Evolutionary conservation across 2,329 filamentous ascomycete species (phyloP), one percentile per base, ranked within the genome.

Genomic region (Calycina herbarum): DNA sequence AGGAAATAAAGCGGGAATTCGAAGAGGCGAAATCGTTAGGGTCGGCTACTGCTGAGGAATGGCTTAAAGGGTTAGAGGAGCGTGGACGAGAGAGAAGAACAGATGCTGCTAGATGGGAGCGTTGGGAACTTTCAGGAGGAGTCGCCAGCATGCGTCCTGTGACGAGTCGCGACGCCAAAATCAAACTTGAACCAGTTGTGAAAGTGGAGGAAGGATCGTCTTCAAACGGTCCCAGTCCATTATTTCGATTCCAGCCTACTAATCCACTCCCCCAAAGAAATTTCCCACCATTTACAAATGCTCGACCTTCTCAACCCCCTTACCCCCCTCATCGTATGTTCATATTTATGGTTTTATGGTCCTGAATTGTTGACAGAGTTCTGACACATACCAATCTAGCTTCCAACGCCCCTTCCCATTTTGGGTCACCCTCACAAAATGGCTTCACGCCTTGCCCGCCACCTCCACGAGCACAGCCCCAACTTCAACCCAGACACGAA

Each of bases 41-140:
- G n/a, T 72, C 82, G 57, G 88, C 88, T 54, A 85, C 89, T 11
- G 83, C 85, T 3, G 89, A 92, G 70, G 91, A 94, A 76, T 95
- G 92, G 91, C 81, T 88, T 35, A 94, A 94, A 77, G 91, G 91
- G 10, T 82, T 95, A 3, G 84, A 87, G 56, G 80, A 79, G 33
- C 83, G 86, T 65, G 89, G 90, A 10, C 85, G 85, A 71, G 82
- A 86, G 66, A 78, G 82, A 59, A 83, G 87, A 70, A 82, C 80
- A 11, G 87, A 91, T 74, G 83, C 86, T 35, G 82, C 93, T 74
- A 89, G 87, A 72, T 94, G 90, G 87, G 87, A 93, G 74, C 89
- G 87, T 72, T 94, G 90, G 86, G 87, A 89, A 68, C 79, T 40
- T 63, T 81, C 51, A 57, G 70, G 72, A 61, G 70, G 71, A 10